Conservation (phyloP, 73 alveolate genomes). For the Paramecium biaurelia region DNA sequence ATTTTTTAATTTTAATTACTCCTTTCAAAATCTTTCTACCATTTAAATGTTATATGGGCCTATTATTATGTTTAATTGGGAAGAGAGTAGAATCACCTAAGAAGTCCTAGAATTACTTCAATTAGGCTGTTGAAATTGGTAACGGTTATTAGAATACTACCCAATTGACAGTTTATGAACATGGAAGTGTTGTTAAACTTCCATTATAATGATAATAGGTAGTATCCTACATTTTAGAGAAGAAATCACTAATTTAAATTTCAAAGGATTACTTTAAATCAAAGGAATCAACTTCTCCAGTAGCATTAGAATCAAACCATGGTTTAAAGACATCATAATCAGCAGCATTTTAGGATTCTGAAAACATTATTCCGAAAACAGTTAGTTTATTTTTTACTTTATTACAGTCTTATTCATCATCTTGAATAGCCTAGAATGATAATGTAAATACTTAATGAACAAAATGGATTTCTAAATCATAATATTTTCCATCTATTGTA, state of each 20-base stretch:
- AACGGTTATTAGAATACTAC: not conserved
- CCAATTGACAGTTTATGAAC: slow-evolving; percentile 56
- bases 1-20: not conserved
- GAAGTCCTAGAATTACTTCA: not conserved
- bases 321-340: not conserved
- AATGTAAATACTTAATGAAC: not conserved
- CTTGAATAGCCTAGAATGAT: slow-evolving; percentile 13
- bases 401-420: slow-evolving; percentile 18
- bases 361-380: slow-evolving; percentile 19
- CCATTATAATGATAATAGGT: slow-evolving; percentile 46
- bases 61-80: not conserved
- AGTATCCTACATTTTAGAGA: not conserved
- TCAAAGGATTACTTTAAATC: slow-evolving; percentile 9
- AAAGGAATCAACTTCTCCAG: not conserved
- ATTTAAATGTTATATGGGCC: slow-evolving; percentile 23
- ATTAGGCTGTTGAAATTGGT: not conserved
- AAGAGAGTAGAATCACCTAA: not conserved
- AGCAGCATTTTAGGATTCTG: not conserved
- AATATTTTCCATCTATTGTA: not conserved
- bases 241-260: not conserved
- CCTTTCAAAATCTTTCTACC: slow-evolving; percentile 37
- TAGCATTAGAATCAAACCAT: not conserved
- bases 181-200: slow-evolving; percentile 41
- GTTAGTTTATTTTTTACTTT: not conserved
- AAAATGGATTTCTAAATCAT: slow-evolving; percentile 36